A percentile compares a stretch with the other conserved stretches of the same genome.
Conservation (phyloP, 305 asterid species). For the Fraxinus paxiana region DNA sequence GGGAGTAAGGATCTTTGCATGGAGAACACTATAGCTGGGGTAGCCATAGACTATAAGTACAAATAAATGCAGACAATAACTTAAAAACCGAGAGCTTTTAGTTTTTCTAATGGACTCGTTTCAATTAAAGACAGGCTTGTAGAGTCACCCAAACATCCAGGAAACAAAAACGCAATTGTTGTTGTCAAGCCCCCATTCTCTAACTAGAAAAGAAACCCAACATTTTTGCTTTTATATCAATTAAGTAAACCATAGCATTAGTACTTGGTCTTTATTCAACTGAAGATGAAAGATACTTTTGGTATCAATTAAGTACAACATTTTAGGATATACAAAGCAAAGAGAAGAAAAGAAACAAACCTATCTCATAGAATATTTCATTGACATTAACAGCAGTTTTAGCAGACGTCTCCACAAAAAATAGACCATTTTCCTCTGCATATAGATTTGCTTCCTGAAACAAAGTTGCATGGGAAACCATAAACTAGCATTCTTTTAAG, state of each 20-base stretch:
- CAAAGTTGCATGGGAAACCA: constrained; percentile 4
- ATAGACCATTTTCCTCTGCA: constrained; percentile 83
- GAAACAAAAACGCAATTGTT: neutral
- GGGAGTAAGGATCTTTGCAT: neutral
- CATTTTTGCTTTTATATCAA: neutral
- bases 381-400: constrained; percentile 78
- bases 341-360: constrained; percentile 31
- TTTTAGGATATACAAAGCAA: constrained; percentile 6
- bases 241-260: neutral
- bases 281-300: neutral
- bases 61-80: neutral
- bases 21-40: neutral
- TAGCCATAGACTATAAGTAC: neutral
- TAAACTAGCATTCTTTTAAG: neutral
- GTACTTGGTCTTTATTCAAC: neutral
- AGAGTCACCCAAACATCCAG: neutral
- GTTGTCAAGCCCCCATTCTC: neutral
- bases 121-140: neutral
- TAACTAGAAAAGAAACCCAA: neutral
- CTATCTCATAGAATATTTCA: constrained; percentile 79
- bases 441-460: constrained; percentile 67
- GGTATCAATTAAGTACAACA: neutral
- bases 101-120: neutral
- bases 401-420: constrained; percentile 87
- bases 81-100: neutral